Evolutionary conservation across 148 eudicot genomes (phyloP).

Genomic region (Euryodendron excelsum): DNA sequence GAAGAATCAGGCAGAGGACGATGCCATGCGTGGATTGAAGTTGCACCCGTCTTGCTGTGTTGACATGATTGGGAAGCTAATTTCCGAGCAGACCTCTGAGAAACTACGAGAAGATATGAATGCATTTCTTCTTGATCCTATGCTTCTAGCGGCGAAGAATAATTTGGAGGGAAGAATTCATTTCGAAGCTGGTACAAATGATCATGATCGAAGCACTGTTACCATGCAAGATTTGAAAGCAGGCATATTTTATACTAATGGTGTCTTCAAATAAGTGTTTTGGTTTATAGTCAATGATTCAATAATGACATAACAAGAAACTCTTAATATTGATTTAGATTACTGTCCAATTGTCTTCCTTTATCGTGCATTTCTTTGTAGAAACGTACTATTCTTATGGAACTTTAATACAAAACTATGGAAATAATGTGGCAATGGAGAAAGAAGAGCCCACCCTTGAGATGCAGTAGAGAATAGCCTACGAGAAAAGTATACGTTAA

Average conservation of each 20-base stretch:
- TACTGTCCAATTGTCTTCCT: too few species aligned
- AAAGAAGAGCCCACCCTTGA: too few species aligned
- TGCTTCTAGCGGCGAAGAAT: neutral
- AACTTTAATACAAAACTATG: too few species aligned
- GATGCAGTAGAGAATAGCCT: too few species aligned
- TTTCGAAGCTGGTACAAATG: neutral
- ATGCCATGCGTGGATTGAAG: constrained; percentile 1
- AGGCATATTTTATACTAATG: neutral
- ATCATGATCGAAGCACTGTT: neutral
- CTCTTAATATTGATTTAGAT: too few species aligned
- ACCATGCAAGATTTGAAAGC: neutral
- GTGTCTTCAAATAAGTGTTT: neutral
- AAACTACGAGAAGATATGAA: neutral
- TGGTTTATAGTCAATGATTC: too few species aligned
- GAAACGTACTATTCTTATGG: too few species aligned
- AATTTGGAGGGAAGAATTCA: neutral
- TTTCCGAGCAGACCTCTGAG: neutral
- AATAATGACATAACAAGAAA: too few species aligned
- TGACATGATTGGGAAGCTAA: neutral
- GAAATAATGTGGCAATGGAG: too few species aligned
- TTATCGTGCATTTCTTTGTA: too few species aligned
- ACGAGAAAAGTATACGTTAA: too few species aligned
- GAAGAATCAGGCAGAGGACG: neutral
- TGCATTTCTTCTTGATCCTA: constrained; percentile 9
- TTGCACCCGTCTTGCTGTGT: constrained; percentile 8